Conservation (phyloP, 306 rosid genomes). For the Vicia villosa region DNA sequence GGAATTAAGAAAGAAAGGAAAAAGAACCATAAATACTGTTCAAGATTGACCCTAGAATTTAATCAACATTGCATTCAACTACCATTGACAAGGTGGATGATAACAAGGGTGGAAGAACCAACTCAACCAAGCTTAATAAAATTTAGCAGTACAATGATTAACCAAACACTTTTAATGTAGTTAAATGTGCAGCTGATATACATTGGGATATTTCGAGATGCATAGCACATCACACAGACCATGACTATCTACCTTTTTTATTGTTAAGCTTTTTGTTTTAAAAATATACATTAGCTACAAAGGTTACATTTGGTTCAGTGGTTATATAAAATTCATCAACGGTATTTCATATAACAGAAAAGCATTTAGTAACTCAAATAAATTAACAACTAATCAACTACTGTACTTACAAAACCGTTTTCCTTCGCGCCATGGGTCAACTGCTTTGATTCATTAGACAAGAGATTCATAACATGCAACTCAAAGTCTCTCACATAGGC, state of each 20-base stretch:
- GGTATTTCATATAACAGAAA: conserved; percentile 1
- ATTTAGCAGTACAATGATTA: conserved; percentile 23
- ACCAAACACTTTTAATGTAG: conserved; percentile 1
- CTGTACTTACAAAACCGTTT: conserved; percentile 63
- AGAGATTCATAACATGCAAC: conserved; percentile 70
- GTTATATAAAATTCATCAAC: conserved; percentile 18
- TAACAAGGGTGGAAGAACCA: conserved; percentile 23
- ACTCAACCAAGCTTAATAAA: conserved; percentile 16
- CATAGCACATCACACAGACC: conserved; percentile 14
- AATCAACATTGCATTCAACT: conserved; percentile 34
- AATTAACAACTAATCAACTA: conserved; percentile 19
- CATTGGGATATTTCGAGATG: conserved; percentile 18
- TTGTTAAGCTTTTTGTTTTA: neutral
- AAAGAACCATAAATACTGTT: neutral
- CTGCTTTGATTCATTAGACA: conserved; percentile 66
- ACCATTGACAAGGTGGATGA: conserved; percentile 15
- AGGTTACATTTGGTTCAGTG: conserved; percentile 14
- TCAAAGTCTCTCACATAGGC: conserved; percentile 74
- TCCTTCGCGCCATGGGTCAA: conserved; percentile 71
- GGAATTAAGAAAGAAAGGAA: conserved; percentile 6
- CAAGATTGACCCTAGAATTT: conserved; percentile 24
- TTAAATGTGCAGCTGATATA: conserved; percentile 32
- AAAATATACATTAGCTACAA: conserved; percentile 16
- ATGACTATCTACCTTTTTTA: conserved; percentile 12
- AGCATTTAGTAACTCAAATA: conserved; percentile 11